Percentiles rank a stretch among this genome's conserved stretches.
These are phyloP conservation scores for Petasospora fabianii DNA, from an alignment of 1,139 yeast genomes.

Conservation along the genomic window DNA sequence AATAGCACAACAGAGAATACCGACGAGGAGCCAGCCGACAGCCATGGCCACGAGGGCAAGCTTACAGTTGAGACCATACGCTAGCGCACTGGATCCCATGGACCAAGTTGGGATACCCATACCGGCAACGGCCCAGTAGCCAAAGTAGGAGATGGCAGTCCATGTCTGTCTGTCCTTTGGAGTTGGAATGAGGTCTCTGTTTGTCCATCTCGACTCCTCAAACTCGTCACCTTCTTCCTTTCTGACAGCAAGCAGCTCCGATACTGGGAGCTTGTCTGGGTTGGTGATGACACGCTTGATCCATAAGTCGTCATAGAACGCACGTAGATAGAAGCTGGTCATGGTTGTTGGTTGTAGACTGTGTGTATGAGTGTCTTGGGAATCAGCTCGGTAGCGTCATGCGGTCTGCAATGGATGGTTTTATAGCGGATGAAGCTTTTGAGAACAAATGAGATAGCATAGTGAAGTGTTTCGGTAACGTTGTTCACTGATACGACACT, in stretches of 20 bases:
- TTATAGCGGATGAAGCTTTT: too few relatives aligned
- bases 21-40: conserved; percentile 9
- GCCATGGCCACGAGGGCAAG: conserved; percentile 22
- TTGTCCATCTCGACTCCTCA: conserved; percentile 18
- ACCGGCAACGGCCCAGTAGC: conserved; percentile 30
- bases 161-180: conserved; percentile 28
- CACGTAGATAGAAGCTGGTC: background rate
- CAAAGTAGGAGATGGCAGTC: conserved; percentile 28
- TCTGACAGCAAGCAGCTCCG: conserved; percentile 13
- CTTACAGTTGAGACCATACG: conserved; percentile 30
- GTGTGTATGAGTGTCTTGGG: too few relatives aligned
- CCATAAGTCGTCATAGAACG: conserved; percentile 12
- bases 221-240: conserved; percentile 15
- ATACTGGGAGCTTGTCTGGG: conserved; percentile 12
- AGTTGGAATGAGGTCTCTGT: conserved; percentile 29
- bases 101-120: conserved; percentile 29
- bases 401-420: too few relatives aligned
- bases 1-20: conserved; percentile 27
- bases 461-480: too few relatives aligned
- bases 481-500: too few relatives aligned
- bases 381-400: too few relatives aligned
- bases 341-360: too few relatives aligned
- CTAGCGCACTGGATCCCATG: conserved; percentile 28
- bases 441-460: too few relatives aligned
- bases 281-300: conserved; percentile 12